Base-by-base conservation (phyloP, 176 grass and related monocot species). In the Eragrostis curvula region DNA sequence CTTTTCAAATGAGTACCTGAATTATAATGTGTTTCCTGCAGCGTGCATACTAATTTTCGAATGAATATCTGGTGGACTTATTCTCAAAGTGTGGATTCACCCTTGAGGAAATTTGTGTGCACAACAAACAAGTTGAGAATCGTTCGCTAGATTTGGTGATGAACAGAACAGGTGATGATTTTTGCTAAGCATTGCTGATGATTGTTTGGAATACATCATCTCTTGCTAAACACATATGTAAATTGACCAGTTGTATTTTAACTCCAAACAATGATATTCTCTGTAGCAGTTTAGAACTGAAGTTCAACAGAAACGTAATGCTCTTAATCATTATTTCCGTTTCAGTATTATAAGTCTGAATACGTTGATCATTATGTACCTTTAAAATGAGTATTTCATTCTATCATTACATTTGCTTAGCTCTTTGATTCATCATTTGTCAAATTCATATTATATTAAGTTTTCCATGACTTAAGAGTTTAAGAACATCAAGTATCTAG, bases 111-210 rank as follows among this genome's bases (percentile, higher is more conserved):
- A 86, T 98, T 74, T 73, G 52, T 66, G 86, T 89, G 48, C 87
- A 92, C 82, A 98, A 90, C 82, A 98, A 95, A 87, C 84, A 95
- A 84, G 96, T 98, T 5, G 90, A 95, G 82, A 95, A 98, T 71
- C 89, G 96, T 60, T 98, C 92, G 13, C 56, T 95, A 20, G 92
- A 95, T 51, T 53, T 98, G 75, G 88, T 95, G 74, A 98, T 98
- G n/a, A n/a, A n/a, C n/a, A n/a, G 96, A 95, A 98, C 76, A 98
- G 96, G 96, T 98, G 79, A 39, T 74, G n/a, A n/a, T n/a, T n/a
- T n/a, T n/a, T n/a, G 5, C 3, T 65, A n/a, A n/a, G n/a, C n/a
- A n/a, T n/a, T n/a, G n/a, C n/a, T n/a, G n/a, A n/a, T n/a, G n/a
- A n/a, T 58, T 45, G 47, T 70, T 67, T 77, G 5, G 25, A 36